phyloP scores from a whole-genome alignment of 805 yeast species.

The Lipomyces sp. region DNA sequence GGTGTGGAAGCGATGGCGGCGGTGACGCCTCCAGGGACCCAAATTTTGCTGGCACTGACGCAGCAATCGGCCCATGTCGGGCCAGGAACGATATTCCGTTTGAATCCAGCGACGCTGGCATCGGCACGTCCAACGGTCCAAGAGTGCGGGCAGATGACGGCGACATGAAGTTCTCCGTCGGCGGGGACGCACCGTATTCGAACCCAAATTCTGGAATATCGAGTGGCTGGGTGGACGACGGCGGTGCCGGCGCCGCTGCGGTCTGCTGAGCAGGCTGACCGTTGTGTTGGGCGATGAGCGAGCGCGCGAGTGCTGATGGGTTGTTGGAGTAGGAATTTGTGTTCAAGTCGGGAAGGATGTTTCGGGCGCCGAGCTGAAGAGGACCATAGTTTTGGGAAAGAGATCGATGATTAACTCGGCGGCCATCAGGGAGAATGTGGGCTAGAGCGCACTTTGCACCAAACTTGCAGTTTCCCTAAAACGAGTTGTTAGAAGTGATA shows the following conservation, averaged over 20 bases:
- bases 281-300: slow-evolving; percentile 25
- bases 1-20: slow-evolving; percentile 24
- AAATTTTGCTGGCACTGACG: slow-evolving; percentile 38
- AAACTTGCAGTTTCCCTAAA: slow-evolving; percentile 87
- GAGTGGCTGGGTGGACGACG: not conserved
- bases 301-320: slow-evolving; percentile 35
- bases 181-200: slow-evolving; percentile 12
- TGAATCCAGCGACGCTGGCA: slow-evolving; percentile 38
- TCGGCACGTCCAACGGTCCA: slow-evolving; percentile 34
- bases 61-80: slow-evolving; percentile 39
- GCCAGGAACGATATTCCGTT: slow-evolving; percentile 34
- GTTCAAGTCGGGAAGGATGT: slow-evolving; percentile 26
- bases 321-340: slow-evolving; percentile 20
- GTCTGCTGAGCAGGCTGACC: slow-evolving; percentile 23
- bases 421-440: slow-evolving; percentile 86
- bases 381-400: slow-evolving; percentile 24
- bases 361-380: slow-evolving; percentile 33
- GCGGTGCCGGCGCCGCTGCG: slow-evolving; percentile 3
- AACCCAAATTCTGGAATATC: slow-evolving; percentile 5
- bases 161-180: slow-evolving; percentile 18
- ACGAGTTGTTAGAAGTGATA: not conserved
- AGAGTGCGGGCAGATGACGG: slow-evolving; percentile 31
- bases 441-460: slow-evolving; percentile 94
- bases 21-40: slow-evolving; percentile 24
- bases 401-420: slow-evolving; percentile 61